Evolutionary conservation across 2,329 filamentous ascomycete genomes (phyloP), one percentile per base, ranked within the genome.

Genomic region (Canariomyces notabilis): DNA sequence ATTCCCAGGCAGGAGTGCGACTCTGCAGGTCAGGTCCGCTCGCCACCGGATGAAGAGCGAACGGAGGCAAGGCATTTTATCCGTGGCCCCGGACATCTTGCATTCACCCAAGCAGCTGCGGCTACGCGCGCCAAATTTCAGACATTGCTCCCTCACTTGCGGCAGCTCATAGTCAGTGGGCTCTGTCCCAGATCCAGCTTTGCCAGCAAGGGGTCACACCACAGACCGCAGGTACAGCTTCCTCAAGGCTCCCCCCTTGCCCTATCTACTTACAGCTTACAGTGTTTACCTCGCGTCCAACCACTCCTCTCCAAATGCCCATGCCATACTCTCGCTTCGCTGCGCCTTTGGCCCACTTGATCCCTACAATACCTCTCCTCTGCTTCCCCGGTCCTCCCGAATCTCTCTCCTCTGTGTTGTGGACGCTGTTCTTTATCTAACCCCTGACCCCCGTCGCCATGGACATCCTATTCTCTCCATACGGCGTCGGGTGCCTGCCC

Each of bases 101-200:
- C 56, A 57, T 59, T 58, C 56, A 58, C 55, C 57, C 56, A n/a
- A 59, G 48, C 48, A 46, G 45, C 54, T 58, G 54, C 58, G 57
- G 57, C 50, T 57, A 56, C 57, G 52, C 54, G 56, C 53, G 47
- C 58, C 56, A 48, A 50, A 52, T 53, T 49, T 49, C 47, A 53
- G 51, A 54, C 49, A 50, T 41, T 41, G 47, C 38, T 44, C 39
- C 41, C 42, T 46, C 43, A 39, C 49, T 48, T 46, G 38, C 44
- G 49, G 53, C 42, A 52, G 46, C 50, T 53, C 46, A 50, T 48
- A 40, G 35, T 43, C n/a, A n/a, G n/a, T n/a, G n/a, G n/a, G 31
- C n/a, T 21, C 19, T 34, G 23, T 29, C 44, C 39, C 31, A 43
- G 29, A 35, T 36, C 31, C 8, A 21, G 19, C 15, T 12, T 38